Evolutionary conservation across 2,329 filamentous ascomycete genomes (phyloP), one percentile per base, ranked within the genome.

Genomic region (Cladophialophora immunda): DNA sequence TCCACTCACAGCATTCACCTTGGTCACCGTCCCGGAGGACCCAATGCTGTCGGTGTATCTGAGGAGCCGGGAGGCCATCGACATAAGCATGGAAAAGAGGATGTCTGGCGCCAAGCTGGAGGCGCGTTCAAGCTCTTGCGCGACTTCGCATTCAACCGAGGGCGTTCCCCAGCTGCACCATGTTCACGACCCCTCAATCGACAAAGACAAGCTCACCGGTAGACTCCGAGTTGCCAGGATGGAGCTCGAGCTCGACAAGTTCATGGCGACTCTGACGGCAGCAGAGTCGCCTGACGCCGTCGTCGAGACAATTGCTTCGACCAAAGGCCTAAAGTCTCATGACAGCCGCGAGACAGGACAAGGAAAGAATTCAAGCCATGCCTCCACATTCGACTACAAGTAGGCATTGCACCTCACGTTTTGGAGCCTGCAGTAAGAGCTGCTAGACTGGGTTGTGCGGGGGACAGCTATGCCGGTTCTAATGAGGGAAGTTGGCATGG

Each of bases 31-130:
- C 27, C 66, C 66, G 4, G 66, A 68, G 27, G 62, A 62, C 25
- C 36, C 66, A 22, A 68, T 65, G 62, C 47, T 68, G n/a, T 65
- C 58, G 34, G 58, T 22, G 9, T 68, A 67, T 57, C 65, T 68
- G 30, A 45, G 53, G 15, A 57, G 17, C 34, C 59, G 22, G 34
- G 65, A 67, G 19, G 36, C 59, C 15, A 52, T 64, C n/a, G 65
- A 67, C 30, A 53, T 64, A 5, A 67, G 65, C 38, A 38, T 67
- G 45, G 63, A 60, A 56, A 30, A 25, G 25, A 57, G 61, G 30
- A 57, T 60, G 53, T 25, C 36, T 5, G 1, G 54, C 17, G 7
- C 62, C 13, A n/a, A 34, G 7, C 19, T 19, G 13, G 58, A 55
- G 25, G 38, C 15, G 30, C 30, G 36, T 29, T 17, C 34, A 1